These are phyloP conservation scores for Salix viminalis DNA, from an alignment of 345 rosid genomes.

Conservation along the genomic window DNA sequence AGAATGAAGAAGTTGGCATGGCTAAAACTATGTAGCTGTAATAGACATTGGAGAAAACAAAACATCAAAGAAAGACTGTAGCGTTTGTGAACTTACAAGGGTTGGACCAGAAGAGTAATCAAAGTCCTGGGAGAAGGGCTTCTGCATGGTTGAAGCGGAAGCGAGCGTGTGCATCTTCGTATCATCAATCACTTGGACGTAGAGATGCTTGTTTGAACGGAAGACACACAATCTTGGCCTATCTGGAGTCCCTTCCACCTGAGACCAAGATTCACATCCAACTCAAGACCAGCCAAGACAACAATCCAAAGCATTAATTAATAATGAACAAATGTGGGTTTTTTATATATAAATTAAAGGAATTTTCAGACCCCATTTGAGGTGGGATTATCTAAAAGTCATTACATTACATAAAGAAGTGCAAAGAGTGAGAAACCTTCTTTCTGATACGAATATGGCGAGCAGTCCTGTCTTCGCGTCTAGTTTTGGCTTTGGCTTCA, in stretches of 20 bases:
- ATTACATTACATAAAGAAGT: not conserved
- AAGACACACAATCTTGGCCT: conserved; percentile 82
- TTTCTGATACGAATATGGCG: conserved; percentile 88
- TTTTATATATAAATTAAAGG: not conserved
- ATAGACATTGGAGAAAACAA: no score
- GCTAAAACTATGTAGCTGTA: no score
- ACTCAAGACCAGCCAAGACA: not conserved
- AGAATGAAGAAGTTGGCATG: no score
- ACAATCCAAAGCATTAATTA: not conserved
- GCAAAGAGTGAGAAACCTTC: conserved; percentile 46
- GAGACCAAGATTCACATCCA: not conserved
- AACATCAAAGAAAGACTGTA: no score
- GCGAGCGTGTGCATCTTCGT: conserved; percentile 96
- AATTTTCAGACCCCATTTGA: not conserved
- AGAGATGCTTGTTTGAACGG: conserved; percentile 88
- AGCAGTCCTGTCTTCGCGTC: conserved; percentile 67
- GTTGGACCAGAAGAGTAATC: conserved; percentile 70
- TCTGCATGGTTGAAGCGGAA: conserved; percentile 81
- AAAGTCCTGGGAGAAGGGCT: conserved; percentile 56
- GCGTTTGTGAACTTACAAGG: conserved; percentile 48
- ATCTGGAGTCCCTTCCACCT: conserved; percentile 80
- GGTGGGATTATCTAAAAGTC: no score
- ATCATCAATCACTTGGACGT: conserved; percentile 94
- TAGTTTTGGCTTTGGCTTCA: conserved; percentile 63
- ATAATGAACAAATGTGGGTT: not conserved